Base-by-base conservation (phyloP, 768 basidiomycete species). In the Aureoboletus auriporus region DNA sequence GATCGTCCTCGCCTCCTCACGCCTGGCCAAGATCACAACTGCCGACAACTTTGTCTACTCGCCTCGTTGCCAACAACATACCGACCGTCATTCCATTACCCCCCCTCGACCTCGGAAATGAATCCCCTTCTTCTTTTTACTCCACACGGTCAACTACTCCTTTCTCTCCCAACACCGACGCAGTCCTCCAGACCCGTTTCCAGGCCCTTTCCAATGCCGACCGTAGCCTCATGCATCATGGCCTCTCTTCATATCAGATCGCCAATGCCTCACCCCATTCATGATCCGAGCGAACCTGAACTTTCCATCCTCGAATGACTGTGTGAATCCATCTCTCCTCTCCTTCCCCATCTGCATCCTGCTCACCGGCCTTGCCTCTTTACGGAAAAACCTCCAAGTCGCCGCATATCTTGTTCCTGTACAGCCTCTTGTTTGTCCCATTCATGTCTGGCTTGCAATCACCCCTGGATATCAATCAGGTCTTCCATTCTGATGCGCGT, bases 401-500 rank as follows among this genome's bases (percentile, higher is more conserved):
- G 51, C 56, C 62, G 59, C 51, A 50, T 27, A 34, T 41, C 38
- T 42, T 12, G 16, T 8, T 31, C 20, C 6, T 4, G 62, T 57
- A 64, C 60, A 60, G 61, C 61, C 61, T 55, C 49, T 50, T 46
- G 52, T 58, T 52, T 56, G 46, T 33, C 42, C 56, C 38, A 53
- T 49, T 47, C 52, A 55, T 57, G 34, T 5, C 51, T 42, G 42
- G 36, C 52, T 62, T 63, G 56, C 49, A 39, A 51, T 40, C 54
- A 51, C 55, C 60, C 60, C 65, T 69, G 62, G 52, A 54, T 49
- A 53, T 53, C 37, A 20, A 31, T 31, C 50, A 44, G 39, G 36
- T 53, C 65, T 69, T 66, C 65, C 65, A 66, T 66, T 66, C 40
- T 66, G 65, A 66, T 66, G 67, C 67, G 65, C 65, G 67, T 66